A percentile compares a stretch with the other conserved stretches of the same genome.
phyloP scores from a whole-genome alignment of 2,329 filamentous ascomycete genomes.

The Fusarium mexicanum region DNA sequence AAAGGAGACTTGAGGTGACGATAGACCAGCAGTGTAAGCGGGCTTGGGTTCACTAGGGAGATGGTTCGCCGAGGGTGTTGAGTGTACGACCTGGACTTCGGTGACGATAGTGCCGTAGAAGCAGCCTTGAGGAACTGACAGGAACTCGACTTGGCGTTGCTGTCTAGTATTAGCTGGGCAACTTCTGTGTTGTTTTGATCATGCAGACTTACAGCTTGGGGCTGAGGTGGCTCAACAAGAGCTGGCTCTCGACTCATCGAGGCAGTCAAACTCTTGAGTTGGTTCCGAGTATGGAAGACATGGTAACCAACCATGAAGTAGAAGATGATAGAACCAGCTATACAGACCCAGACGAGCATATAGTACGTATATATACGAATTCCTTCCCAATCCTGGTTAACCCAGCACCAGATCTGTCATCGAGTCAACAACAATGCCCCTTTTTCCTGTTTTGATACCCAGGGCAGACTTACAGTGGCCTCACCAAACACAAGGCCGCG shows the following conservation, averaged over 20 bases:
- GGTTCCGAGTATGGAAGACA: constrained; percentile 67
- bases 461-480: constrained; percentile 59
- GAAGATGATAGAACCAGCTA: constrained; percentile 62
- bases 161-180: constrained; percentile 1
- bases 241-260: constrained; percentile 45
- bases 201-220: background rate
- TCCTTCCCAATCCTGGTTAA: constrained; percentile 62
- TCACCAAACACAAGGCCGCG: constrained; percentile 62
- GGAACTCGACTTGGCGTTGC: constrained; percentile 39
- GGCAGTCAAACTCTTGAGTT: constrained; percentile 61
- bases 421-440: background rate
- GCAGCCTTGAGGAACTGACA: constrained; percentile 44
- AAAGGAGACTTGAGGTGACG: constrained; percentile 37
- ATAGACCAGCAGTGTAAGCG: constrained; percentile 22
- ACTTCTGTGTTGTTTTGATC: accelerated
- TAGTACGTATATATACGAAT: constrained; percentile 71
- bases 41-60: constrained; percentile 39
- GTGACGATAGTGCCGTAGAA: constrained; percentile 64
- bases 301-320: constrained; percentile 68
- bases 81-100: constrained; percentile 58
- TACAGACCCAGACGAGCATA: constrained; percentile 69
- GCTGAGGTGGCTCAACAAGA: constrained; percentile 47
- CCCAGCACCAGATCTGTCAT: constrained; percentile 70
- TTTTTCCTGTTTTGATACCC: background rate
- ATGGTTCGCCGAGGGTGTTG: constrained; percentile 37